Base-by-base conservation (phyloP, 2,329 filamentous ascomycete species). In the Colletotrichum sp. region DNA sequence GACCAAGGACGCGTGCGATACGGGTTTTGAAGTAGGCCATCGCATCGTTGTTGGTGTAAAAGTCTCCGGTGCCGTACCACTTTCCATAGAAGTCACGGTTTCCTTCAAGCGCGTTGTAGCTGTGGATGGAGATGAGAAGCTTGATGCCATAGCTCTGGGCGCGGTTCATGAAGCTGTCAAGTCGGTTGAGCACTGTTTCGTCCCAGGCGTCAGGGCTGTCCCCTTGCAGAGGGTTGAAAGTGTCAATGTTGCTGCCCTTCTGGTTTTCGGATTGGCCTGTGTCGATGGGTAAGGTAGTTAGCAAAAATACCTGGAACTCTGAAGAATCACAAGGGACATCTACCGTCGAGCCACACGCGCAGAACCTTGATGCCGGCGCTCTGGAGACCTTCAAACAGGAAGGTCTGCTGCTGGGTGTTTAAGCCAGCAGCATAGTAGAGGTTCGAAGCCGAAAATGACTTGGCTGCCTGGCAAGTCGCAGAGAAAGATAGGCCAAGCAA, bases 341-440 rank as follows among this genome's bases (percentile, higher is more conserved):
- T 52, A 21, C n/a, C 43, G 7, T 52, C 43, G 12, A 52, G 43
- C 43, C 43, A 52, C 4, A 52, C 43, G n/a, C 43, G 43, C 43
- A 52, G 43, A 52, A 52, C 43, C 10, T 52, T 52, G 10, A 52
- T 52, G 4, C 43, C n/a, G n/a, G 43, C 43, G 43, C n/a, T 75
- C 64, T 79, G 71, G 14, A 80, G 77, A 26, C 78, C 78, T 24
- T 60, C 26, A 6, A 81, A 72, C 13, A 81, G 76, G 9, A 71
- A 77, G 1, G 68, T 68, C 26, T 77, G 76, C 55, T 81, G 78
- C 9, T 67, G 71, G 24, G 69, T 52, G 14, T 76, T 79, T 60
- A 81, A 61, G 6, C 80, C 80, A 34, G 80, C 79, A 10, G 80
- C 80, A 75, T 81, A 81, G 60, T 80, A 81, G 9, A 81, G 73